These are phyloP conservation scores for Aspergillus fumigatiaffinis DNA, from an alignment of 2,329 filamentous ascomycete genomes.

Conservation along the genomic window DNA sequence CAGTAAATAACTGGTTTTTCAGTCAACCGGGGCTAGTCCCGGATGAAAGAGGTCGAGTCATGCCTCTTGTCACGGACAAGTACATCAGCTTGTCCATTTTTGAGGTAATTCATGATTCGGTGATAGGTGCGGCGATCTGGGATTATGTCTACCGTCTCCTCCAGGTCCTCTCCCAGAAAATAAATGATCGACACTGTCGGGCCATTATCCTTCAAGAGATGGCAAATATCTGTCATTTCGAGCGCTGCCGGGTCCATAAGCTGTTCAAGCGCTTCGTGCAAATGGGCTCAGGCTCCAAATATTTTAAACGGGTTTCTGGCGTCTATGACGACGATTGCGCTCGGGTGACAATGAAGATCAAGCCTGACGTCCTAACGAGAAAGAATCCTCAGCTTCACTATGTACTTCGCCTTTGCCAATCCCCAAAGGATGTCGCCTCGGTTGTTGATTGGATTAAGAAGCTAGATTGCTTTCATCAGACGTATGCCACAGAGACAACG, in stretches of 20 bases:
- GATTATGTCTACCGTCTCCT: conserved; percentile 39
- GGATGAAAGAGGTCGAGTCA: conserved; percentile 43
- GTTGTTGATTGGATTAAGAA: conserved; percentile 42
- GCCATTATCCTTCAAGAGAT: conserved; percentile 45
- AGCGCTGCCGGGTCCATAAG: conserved; percentile 39
- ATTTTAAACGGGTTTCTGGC: conserved; percentile 42
- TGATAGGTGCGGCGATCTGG: conserved; percentile 41
- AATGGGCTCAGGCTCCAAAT: conserved; percentile 32
- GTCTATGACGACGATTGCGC: conserved; percentile 32
- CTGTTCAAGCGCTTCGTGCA: conserved; percentile 43
- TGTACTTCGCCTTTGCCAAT: conserved; percentile 45
- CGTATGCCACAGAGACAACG: conserved; percentile 32
- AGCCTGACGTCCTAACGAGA: conserved; percentile 38
- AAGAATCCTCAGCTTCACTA: conserved; percentile 42
- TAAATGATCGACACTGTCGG: conserved; percentile 27
- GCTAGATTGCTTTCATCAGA: conserved; percentile 35
- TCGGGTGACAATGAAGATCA: conserved; percentile 40
- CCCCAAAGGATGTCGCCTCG: conserved; percentile 31
- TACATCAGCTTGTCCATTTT: conserved; percentile 43
- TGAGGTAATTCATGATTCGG: conserved; percentile 36
- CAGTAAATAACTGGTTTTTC: conserved; percentile 8
- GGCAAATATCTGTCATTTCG: conserved; percentile 44
- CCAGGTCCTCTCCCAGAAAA: conserved; percentile 21
- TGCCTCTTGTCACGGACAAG: conserved; percentile 40
- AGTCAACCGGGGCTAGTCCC: conserved; percentile 36